Percentiles rank a stretch among this genome's conserved stretches.
phyloP scores from a whole-genome alignment of 257 asterid species.

The Fraxinus excelsior region DNA sequence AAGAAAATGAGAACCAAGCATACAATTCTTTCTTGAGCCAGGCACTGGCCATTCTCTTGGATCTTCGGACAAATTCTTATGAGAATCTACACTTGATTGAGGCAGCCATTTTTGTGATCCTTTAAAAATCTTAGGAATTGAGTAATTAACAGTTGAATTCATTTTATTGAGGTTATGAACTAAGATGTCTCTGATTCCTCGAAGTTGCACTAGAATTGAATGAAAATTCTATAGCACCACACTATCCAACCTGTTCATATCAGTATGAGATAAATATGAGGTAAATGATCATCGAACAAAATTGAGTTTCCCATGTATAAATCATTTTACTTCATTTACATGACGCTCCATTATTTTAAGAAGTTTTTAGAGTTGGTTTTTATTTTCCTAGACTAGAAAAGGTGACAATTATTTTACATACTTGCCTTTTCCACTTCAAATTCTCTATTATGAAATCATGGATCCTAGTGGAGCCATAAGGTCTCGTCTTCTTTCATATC shows the following conservation, averaged over 20 bases:
- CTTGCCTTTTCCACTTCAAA: not conserved
- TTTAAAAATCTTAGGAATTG: not conserved
- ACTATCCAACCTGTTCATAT: not conserved
- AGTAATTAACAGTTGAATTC: not conserved
- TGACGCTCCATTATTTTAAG: conserved; percentile 1
- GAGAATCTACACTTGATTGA: not conserved
- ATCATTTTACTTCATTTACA: not conserved
- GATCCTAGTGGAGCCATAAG: not conserved
- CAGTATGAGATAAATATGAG: not conserved
- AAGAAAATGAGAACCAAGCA: not conserved
- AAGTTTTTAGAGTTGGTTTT: not conserved
- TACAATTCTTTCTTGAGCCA: not conserved
- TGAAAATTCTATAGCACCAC: not conserved
- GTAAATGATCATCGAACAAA: not conserved
- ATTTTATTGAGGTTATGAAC: not conserved
- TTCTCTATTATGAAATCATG: not conserved
- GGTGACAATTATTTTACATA: too few relatives aligned
- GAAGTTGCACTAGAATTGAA: not conserved
- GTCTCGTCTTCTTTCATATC: not conserved
- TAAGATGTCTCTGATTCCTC: not conserved
- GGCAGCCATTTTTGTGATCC: not conserved
- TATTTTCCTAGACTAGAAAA: not conserved
- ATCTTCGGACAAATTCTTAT: not conserved
- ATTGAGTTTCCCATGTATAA: not conserved
- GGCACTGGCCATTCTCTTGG: not conserved